Evolutionary conservation across 2,329 filamentous ascomycete species (phyloP).

Genomic region (Beauveria caledonica): DNA sequence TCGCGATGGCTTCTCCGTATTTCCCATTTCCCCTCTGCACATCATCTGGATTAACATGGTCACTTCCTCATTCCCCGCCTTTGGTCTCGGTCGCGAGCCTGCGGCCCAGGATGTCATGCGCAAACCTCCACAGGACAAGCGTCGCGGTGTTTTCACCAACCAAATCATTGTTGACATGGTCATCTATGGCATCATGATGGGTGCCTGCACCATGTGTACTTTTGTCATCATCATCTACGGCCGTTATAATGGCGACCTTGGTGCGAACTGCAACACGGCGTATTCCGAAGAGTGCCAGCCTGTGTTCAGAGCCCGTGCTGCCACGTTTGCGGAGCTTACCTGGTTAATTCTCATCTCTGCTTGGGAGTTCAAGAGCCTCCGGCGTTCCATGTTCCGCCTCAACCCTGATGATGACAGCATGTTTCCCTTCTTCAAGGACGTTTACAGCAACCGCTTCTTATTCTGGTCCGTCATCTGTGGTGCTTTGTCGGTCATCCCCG

Average conservation of each 20-base stretch:
- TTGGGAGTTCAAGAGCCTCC: slow-evolving; percentile 70
- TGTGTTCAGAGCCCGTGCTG: slow-evolving; percentile 63
- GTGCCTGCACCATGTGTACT: slow-evolving; percentile 54
- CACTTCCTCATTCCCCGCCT: slow-evolving; percentile 78
- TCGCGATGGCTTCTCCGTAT: slow-evolving; percentile 61
- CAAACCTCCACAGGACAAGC: slow-evolving; percentile 65
- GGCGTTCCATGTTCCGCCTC: slow-evolving; percentile 63
- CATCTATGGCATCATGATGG: slow-evolving; percentile 73
- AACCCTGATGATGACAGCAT: slow-evolving; percentile 41
- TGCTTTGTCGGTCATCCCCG: slow-evolving; percentile 54
- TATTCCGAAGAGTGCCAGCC: slow-evolving; percentile 48
- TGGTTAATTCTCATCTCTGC: slow-evolving; percentile 67
- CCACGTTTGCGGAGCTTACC: slow-evolving; percentile 64
- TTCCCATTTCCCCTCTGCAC: slow-evolving; percentile 76
- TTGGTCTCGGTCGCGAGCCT: slow-evolving; percentile 74
- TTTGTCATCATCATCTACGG: slow-evolving; percentile 60
- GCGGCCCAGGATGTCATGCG: slow-evolving; percentile 70
- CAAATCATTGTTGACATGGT: slow-evolving; percentile 74
- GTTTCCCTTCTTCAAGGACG: slow-evolving; percentile 50
- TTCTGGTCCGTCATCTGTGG: slow-evolving; percentile 59
- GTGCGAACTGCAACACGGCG: slow-evolving; percentile 52
- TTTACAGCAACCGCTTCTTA: slow-evolving; percentile 63
- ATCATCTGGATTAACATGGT: slow-evolving; percentile 95
- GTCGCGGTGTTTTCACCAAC: slow-evolving; percentile 64
- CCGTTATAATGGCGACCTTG: slow-evolving; percentile 46